Percentiles rank a stretch among this genome's conserved stretches.
These are phyloP conservation scores for Xylariaceae sp. DNA, from an alignment of 2,329 filamentous ascomycete genomes.

Conservation along the genomic window DNA sequence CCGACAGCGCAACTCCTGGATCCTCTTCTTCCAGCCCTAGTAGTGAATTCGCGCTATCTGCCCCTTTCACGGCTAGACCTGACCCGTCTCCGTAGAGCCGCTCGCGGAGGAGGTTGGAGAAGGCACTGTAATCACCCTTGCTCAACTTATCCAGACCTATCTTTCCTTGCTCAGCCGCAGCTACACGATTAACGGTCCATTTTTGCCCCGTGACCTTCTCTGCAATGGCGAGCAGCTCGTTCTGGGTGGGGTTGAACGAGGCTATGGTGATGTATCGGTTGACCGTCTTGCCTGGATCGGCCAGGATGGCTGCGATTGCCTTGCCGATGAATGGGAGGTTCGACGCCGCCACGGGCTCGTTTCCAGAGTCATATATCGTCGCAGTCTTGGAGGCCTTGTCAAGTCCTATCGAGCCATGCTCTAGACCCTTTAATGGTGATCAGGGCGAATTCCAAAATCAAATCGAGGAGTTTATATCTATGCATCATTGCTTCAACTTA, in stretches of 20 bases:
- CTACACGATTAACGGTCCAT: slow-evolving; percentile 41
- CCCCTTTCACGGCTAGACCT: slow-evolving; percentile 15
- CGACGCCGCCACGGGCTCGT: slow-evolving; percentile 45
- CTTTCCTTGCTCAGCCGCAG: slow-evolving; percentile 31
- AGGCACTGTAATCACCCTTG: slow-evolving; percentile 34
- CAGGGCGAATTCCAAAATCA: background rate
- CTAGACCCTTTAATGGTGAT: slow-evolving; percentile 36
- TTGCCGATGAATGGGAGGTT: slow-evolving; percentile 48
- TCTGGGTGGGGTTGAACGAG: slow-evolving; percentile 54
- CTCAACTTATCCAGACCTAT: slow-evolving; percentile 37
- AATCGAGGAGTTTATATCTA: background rate
- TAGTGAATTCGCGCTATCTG: slow-evolving; percentile 16
- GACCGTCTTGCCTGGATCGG: slow-evolving; percentile 43
- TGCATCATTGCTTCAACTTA: slow-evolving; percentile 14
- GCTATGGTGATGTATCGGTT: slow-evolving; percentile 57
- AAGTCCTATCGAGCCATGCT: slow-evolving; percentile 46
- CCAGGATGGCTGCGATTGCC: slow-evolving; percentile 47
- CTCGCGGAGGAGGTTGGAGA: slow-evolving; percentile 20
- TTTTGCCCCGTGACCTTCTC: slow-evolving; percentile 49
- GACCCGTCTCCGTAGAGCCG: slow-evolving; percentile 22
- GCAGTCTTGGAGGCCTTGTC: slow-evolving; percentile 44
- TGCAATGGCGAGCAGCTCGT: slow-evolving; percentile 47
- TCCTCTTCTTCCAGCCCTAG: slow-evolving; percentile 25
- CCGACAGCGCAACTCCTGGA: slow-evolving; percentile 9
- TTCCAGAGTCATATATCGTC: slow-evolving; percentile 53